phyloP scores from a whole-genome alignment of 179 eudicot species.

The Heliamphora pulchella region DNA sequence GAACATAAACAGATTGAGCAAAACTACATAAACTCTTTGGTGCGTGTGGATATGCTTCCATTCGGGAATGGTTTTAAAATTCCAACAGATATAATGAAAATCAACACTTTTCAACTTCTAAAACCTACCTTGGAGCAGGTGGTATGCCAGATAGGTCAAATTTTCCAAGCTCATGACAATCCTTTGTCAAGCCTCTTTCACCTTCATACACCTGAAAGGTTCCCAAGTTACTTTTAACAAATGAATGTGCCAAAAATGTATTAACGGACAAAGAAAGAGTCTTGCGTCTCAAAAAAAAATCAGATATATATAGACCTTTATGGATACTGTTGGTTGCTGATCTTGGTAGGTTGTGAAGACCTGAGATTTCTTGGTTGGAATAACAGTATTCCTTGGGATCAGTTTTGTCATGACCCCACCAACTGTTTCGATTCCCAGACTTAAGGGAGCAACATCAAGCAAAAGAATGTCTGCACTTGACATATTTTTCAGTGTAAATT shows the following conservation, averaged over 20 bases:
- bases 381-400: slow-evolving; percentile 26
- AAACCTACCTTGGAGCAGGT: slow-evolving; percentile 51
- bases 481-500: background rate
- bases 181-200: slow-evolving; percentile 56
- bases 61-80: no score
- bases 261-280: background rate
- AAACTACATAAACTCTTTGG: no score
- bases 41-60: no score
- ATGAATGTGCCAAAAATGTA: background rate
- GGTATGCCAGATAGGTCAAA: slow-evolving; percentile 49
- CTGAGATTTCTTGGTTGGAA: slow-evolving; percentile 30
- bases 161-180: slow-evolving; percentile 45
- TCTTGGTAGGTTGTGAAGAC: slow-evolving; percentile 30
- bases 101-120: background rate
- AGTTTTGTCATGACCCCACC: slow-evolving; percentile 28
- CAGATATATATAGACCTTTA: slow-evolving; percentile 8
- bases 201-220: slow-evolving; percentile 46
- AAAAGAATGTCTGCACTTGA: slow-evolving; percentile 19
- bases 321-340: slow-evolving; percentile 20
- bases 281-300: no score
- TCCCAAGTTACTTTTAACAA: background rate
- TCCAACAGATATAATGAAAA: no score
- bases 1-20: no score
- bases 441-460: slow-evolving; percentile 27
- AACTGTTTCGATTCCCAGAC: slow-evolving; percentile 24